Evolutionary conservation across 805 yeast species (phyloP), one percentile per base, ranked within the genome.

Genomic region (Kuraishia capsulata): DNA sequence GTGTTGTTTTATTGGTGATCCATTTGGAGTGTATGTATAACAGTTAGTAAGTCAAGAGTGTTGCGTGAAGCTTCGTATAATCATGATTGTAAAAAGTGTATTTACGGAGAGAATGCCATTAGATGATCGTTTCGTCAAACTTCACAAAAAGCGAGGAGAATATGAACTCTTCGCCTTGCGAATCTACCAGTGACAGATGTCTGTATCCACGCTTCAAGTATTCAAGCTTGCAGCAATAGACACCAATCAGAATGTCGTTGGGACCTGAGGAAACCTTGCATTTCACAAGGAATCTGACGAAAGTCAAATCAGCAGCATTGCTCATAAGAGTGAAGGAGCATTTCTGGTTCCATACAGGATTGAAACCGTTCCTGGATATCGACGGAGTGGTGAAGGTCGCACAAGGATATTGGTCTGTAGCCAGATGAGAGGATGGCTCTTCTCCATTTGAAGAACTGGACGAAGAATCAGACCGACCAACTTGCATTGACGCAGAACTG

Each of bases 171-270:
- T 89, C 96, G 2, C 98, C 97, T 44, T 78, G 76, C 20, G 67
- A 49, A 54, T 86, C 96, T 51, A 73, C 76, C 11, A 92, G 57
- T 0, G 89, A 87, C 13, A 88, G 57, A 52, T 87, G 92, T 36
- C 97, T 68, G 57, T 80, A 92, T 0, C 98, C 98, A 37, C 69
- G 67, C 35, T 76, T 78, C 45, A 92, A 52, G 43, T 77, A 69
- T n/a, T 67, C 64, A 29, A 90, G 52, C 40, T 81, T 77, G 14
- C 73, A 62, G 18, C 84, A 78, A 41, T 71, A 64, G 6, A 71
- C 64, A 1, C 96, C 96, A 46, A 73, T 53, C 5, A 56, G 52
- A 4, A 48, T 47, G 8, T 54, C 52, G 29, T 48, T 33, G 8
- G 9, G 31, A 19, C 47, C 40, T 11, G 20, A 21, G 3, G 39